These are phyloP conservation scores for Botryotinia globosa DNA, from an alignment of 2,329 filamentous ascomycete species.

Conservation along the genomic window DNA sequence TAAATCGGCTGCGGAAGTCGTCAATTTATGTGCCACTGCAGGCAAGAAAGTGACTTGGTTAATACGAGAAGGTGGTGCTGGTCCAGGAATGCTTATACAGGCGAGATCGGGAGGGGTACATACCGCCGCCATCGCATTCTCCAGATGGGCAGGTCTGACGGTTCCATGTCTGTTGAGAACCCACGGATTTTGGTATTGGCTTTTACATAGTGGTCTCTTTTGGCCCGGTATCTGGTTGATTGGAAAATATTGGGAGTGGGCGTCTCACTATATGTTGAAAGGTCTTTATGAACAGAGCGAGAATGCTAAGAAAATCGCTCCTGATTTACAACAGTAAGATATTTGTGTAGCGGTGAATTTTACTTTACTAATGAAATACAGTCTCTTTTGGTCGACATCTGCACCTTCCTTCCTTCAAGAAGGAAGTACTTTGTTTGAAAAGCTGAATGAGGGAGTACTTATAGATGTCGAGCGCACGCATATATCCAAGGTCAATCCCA, in stretches of 20 bases:
- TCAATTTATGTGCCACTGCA: constrained; percentile 18
- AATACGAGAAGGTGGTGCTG: constrained; percentile 24
- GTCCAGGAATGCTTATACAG: constrained; percentile 22
- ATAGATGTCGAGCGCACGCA: constrained; percentile 17
- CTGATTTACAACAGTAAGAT: constrained; percentile 18
- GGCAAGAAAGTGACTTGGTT: constrained; percentile 29
- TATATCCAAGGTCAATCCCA: neutral
- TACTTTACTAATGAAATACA: neutral
- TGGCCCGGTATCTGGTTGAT: constrained; percentile 20
- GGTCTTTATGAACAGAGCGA: constrained; percentile 15
- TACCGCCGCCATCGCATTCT: constrained; percentile 19
- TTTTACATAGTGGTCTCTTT: constrained; percentile 22
- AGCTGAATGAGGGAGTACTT: constrained; percentile 2
- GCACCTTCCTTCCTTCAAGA: constrained; percentile 15
- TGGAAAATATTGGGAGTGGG: constrained; percentile 19
- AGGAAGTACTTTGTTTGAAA: constrained; percentile 9
- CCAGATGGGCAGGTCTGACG: constrained; percentile 9
- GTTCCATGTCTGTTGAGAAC: constrained; percentile 15
- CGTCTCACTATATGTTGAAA: constrained; percentile 17
- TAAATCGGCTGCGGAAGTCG: constrained; percentile 26
- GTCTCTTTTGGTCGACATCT: constrained; percentile 20
- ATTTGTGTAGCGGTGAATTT: neutral
- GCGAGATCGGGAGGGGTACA: constrained; percentile 15
- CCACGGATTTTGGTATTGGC: constrained; percentile 24
- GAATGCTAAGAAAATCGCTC: constrained; percentile 17